Evolutionary conservation across 208 protist genomes (phyloP).

Genomic region (Herpetomonas muscarum): DNA sequence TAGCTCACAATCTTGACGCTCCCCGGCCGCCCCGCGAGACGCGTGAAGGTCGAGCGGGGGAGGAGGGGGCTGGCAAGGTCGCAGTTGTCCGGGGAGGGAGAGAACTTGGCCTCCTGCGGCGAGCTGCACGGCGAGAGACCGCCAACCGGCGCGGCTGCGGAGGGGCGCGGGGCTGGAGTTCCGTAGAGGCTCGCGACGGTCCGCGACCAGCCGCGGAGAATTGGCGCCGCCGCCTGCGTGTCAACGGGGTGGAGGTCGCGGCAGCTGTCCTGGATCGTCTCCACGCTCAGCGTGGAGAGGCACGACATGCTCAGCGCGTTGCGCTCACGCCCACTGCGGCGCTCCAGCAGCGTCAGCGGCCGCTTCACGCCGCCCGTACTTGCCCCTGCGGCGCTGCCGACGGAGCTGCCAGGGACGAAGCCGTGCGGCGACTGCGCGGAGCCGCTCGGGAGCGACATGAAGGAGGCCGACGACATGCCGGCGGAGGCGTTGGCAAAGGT

Average conservation of each 20-base stretch:
- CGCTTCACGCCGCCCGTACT: conserved; percentile 5
- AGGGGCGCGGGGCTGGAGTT: background rate
- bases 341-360: conserved; percentile 68
- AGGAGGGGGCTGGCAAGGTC: background rate
- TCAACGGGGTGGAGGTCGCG: conserved; percentile 16
- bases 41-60: background rate
- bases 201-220: conserved; percentile 65
- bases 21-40: background rate
- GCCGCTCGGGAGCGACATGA: no score
- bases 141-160: background rate
- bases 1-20: conserved; percentile 65
- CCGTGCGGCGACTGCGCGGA: background rate
- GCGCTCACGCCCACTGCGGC: conserved; percentile 45
- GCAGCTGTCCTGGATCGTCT: conserved; percentile 51
- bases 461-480: conserved; percentile 1
- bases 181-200: conserved; percentile 12
- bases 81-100: background rate
- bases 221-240: conserved; percentile 10
- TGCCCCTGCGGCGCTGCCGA: background rate
- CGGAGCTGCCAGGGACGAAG: conserved; percentile 2
- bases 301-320: conserved; percentile 48
- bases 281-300: conserved; percentile 61
- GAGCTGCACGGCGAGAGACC: background rate
- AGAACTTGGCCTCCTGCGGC: background rate
- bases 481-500: conserved; percentile 1